Evolutionary conservation across 1,139 yeast species (phyloP), one percentile per base, ranked within the genome.

Genomic region (Nakaseomyces uthaithaninus): DNA sequence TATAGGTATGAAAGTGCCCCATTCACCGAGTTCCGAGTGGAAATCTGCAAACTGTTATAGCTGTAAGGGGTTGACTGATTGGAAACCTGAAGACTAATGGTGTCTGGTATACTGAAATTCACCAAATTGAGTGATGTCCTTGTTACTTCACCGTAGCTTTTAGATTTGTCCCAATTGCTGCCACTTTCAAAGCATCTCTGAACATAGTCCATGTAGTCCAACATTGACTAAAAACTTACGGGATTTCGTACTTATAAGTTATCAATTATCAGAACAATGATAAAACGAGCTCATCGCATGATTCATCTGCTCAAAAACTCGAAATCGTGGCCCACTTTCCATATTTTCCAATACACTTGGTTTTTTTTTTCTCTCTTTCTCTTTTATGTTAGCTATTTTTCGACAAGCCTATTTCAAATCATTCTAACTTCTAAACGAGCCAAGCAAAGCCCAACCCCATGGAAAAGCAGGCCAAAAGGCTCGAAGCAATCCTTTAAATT

Each of bases 1-100:
- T 83, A 87, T 16, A 89, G 61, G 55, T 89, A 91, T 0, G 95
- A 80, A 27, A 89, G 58, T 0, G 95, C 82, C 0, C 97, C 97
- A 55, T 80, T 80, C 38, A 91, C 74, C 6, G 74, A 63, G 33
- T 79, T 80, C 33, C 73, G 65, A 50, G 83, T 84, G 26, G 85
- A 74, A 12, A 91, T 66, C 2, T 84, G 75, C 53, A 86, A 74
- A 16, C 89, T 78, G 10, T 87, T 80, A 39, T 85, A 89, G 51
- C 86, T 81, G 52, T 74, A 66, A 4, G 72, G 74, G 0, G 94
- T 72, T 1, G 94, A 71, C 53, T 77, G 80, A 30, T 93, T 77
- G 1, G 94, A 77, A 3, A 86, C 67, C 46, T 77, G 82, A 33
- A 89, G 57, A 43, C 74, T 74, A 36, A 76, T 63, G 9, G 91